Base-by-base conservation (phyloP, 164 flowering plant species). In the Liquidambar formosana region DNA sequence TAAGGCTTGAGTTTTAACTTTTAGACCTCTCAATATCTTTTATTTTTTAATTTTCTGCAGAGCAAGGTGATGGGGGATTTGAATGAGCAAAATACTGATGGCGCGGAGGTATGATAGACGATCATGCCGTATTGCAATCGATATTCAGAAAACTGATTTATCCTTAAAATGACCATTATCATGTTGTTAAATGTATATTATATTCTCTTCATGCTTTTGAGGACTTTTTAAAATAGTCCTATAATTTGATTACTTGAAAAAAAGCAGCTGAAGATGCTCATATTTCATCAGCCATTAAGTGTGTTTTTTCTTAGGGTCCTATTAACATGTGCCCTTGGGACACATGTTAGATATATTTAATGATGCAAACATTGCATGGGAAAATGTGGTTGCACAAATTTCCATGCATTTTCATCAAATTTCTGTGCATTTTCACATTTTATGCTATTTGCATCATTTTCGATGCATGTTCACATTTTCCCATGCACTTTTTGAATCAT, bases 71-170 rank as follows among this genome's bases (percentile, higher is more conserved):
- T 22, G 52, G 78, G 69, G 52, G 6, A 61, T 41, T 23, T 59
- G 53, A 70, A 41, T 25, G 72, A 67, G 51, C 63, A 49, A 56
- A 72, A 61, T 27, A 60, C 77, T 21, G 74, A 65, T 44, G 77
- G 65, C 54, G 81, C 70, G 60, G 82, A 77, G 80, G 85, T 84
- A 67, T 18, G 59, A 10, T 43, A 61, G 9, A 51, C 63, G 9
- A 19, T 67, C n/a, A 15, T 76, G 58, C 23, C 46, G 25, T 53
- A 23, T 65, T 46, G 63, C 63, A 5, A 41, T 22, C 27, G 16
- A 22, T 49, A n/a, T 64, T 27, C 19, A 65, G 10, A 1, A 33
- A 51, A 27, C 16, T 27, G 23, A 26, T 52, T 65, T 65, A 3
- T 14, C 26, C 38, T 14, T 33, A 52, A 8, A n/a, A n/a, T 49